These are phyloP conservation scores for Silene latifolia DNA, from an alignment of 148 eudicot species.

Conservation along the genomic window DNA sequence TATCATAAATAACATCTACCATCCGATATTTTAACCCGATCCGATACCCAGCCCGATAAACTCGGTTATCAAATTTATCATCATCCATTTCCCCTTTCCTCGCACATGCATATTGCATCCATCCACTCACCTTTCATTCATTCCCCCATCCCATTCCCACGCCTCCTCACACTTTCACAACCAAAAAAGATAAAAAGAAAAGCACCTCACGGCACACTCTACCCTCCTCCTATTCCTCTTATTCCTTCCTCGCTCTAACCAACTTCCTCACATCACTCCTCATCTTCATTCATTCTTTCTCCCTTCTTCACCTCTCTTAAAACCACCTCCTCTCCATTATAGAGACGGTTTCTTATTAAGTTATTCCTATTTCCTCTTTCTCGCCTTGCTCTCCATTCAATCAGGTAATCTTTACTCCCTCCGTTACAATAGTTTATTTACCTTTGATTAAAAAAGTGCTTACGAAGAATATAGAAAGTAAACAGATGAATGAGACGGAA, in stretches of 20 bases:
- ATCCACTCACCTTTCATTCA: not conserved
- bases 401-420: not conserved
- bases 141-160: not conserved
- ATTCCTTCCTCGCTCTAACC: not conserved
- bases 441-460: not conserved
- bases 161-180: too few species aligned
- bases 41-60: too few species aligned
- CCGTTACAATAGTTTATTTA: not conserved
- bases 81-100: too few species aligned
- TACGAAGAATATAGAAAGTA: too few species aligned
- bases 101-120: too few species aligned
- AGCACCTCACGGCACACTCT: constrained; percentile 3
- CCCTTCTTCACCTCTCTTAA: not conserved
- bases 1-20: too few species aligned
- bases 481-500: too few species aligned
- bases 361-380: not conserved
- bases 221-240: too few species aligned
- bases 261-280: not conserved
- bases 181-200: not conserved
- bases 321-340: too few species aligned
- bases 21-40: too few species aligned
- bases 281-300: not conserved
- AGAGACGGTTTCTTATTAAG: too few species aligned
- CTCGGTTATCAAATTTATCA: too few species aligned
- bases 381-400: not conserved